Evolutionary conservation across 2,329 filamentous ascomycete species (phyloP).

Genomic region (Fusarium oxysporum): DNA sequence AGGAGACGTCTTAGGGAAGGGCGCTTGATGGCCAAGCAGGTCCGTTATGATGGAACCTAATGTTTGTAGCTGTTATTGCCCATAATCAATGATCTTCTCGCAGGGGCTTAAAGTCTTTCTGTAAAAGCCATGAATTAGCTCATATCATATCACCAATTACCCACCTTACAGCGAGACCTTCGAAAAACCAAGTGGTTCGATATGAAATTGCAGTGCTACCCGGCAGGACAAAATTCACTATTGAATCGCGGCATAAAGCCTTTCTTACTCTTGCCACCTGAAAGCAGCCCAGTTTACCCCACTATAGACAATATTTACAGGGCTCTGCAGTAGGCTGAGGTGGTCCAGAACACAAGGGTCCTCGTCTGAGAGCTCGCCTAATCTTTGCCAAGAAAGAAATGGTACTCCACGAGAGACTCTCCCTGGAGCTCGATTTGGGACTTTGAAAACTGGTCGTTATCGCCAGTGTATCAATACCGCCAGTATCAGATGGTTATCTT

Average conservation of each 20-base stretch:
- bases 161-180: too few relatives aligned
- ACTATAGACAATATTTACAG: neutral
- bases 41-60: accelerated
- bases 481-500: neutral
- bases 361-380: neutral
- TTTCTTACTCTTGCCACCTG: neutral
- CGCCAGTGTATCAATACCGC: too few relatives aligned
- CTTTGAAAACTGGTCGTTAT: too few relatives aligned
- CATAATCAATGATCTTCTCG: neutral
- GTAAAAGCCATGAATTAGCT: neutral
- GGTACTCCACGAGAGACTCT: neutral
- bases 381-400: neutral
- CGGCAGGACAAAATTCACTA: neutral
- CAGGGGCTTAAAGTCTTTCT: neutral
- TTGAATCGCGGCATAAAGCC: neutral
- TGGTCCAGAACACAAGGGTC: neutral
- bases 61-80: neutral
- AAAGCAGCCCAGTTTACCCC: neutral
- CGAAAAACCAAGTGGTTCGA: too few relatives aligned
- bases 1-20: too few relatives aligned
- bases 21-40: neutral
- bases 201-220: too few relatives aligned
- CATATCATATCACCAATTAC: too few relatives aligned
- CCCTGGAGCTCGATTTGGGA: too few relatives aligned
- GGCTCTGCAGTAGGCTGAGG: neutral